phyloP scores from a whole-genome alignment of 2,329 filamentous ascomycete species.

The Paraphaeosphaeria minitans region DNA sequence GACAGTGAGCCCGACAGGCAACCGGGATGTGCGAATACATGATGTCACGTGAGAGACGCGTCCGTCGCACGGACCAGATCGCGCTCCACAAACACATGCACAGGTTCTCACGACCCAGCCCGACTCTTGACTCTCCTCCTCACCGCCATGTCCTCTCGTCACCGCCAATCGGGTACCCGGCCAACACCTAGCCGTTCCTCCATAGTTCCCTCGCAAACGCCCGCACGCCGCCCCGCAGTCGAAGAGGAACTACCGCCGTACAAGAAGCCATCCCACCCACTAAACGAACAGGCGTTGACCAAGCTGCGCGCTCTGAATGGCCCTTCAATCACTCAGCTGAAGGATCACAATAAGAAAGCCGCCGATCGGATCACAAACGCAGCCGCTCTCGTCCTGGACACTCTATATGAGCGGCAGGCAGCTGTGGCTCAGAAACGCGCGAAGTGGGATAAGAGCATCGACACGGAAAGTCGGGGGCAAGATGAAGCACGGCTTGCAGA shows the following conservation, averaged over 20 bases:
- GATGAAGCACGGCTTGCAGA: constrained; percentile 47
- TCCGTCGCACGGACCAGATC: neutral
- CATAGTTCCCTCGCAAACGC: constrained; percentile 9
- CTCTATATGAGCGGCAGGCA: constrained; percentile 48
- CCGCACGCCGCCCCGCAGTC: constrained; percentile 12
- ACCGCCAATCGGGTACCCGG: constrained; percentile 23
- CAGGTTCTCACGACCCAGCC: neutral
- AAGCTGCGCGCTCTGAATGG: constrained; percentile 54
- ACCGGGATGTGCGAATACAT: neutral
- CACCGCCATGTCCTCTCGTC: constrained; percentile 29
- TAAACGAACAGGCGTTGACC: constrained; percentile 55
- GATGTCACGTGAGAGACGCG: constrained; percentile 11
- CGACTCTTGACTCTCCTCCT: neutral
- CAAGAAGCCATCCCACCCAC: constrained; percentile 57
- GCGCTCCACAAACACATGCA: constrained; percentile 1
- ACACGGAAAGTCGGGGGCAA: constrained; percentile 47
- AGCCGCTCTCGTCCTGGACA: constrained; percentile 63
- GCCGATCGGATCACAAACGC: constrained; percentile 54
- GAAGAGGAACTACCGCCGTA: constrained; percentile 55
- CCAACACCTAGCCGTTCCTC: constrained; percentile 21
- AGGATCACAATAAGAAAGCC: constrained; percentile 55
- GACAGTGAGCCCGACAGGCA: neutral
- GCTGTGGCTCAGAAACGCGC: constrained; percentile 42
- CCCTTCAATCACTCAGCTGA: constrained; percentile 52
- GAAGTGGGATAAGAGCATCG: constrained; percentile 43